phyloP scores from a whole-genome alignment of 1,284 basidiomycete species.

The Ustilago loliicola region DNA sequence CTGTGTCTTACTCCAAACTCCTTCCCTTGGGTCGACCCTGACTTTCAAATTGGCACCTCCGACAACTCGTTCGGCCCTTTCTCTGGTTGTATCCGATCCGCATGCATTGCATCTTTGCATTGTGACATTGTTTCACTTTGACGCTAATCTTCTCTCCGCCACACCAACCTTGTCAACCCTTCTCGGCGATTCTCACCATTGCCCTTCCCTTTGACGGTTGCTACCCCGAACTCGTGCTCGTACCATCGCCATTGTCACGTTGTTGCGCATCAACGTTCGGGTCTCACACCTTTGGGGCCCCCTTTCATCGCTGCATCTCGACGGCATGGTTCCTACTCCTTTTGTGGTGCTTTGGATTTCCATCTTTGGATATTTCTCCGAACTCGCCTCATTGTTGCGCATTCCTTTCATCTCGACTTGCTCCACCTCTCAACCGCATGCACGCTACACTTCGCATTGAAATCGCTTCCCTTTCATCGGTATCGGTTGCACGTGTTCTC shows the following conservation, averaged over 20 bases:
- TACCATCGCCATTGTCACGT: background rate
- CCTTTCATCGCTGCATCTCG: slow-evolving; percentile 4
- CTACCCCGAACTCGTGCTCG: background rate
- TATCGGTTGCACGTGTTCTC: background rate
- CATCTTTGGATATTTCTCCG: background rate
- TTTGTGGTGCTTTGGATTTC: background rate
- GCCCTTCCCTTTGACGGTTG: background rate
- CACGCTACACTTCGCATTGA: background rate
- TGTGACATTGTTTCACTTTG: background rate
- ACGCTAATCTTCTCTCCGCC: background rate
- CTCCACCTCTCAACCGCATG: background rate
- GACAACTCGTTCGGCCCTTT: too few species aligned
- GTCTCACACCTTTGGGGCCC: background rate
- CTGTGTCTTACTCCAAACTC: background rate
- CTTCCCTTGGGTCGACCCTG: too few species aligned
- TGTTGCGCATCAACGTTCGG: background rate
- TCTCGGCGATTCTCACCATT: background rate
- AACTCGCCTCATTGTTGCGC: background rate
- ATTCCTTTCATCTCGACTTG: background rate
- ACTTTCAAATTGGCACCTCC: background rate
- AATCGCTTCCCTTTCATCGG: background rate
- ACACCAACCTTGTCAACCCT: background rate
- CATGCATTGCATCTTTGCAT: slow-evolving; percentile 2
- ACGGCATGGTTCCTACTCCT: background rate
- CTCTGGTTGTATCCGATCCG: background rate